Evolutionary conservation across 106 monocot genomes (phyloP).

Genomic region (Platanthera zijinensis): DNA sequence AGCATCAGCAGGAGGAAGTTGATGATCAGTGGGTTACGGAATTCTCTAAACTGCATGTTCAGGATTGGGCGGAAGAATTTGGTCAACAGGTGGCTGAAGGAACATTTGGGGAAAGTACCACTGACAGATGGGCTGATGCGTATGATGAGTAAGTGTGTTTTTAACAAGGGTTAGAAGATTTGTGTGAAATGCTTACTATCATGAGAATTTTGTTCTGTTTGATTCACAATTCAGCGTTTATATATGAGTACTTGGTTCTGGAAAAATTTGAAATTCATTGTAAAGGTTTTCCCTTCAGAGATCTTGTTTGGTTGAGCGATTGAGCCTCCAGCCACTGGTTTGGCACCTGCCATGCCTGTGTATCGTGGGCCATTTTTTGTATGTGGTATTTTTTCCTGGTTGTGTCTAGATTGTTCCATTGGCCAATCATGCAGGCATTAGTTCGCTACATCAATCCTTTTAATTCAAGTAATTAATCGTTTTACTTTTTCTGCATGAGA

Average conservation of each 20-base stretch:
- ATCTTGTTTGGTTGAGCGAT: background rate
- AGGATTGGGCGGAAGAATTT: constrained; percentile 97
- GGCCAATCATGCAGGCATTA: background rate
- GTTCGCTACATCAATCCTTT: background rate
- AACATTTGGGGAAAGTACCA: constrained; percentile 49
- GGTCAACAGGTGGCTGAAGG: constrained; percentile 53
- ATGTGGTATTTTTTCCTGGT: background rate
- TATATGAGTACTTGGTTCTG: background rate
- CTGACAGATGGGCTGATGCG: constrained; percentile 67
- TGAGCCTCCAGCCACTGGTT: background rate
- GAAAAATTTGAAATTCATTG: background rate
- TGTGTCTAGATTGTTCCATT: too few relatives aligned
- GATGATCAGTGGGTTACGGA: constrained; percentile 89
- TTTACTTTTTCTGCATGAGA: background rate
- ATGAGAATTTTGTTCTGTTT: constrained; percentile 3
- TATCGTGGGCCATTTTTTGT: background rate
- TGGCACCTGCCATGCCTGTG: background rate
- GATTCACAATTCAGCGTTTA: constrained; percentile 3
- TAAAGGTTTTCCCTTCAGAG: background rate
- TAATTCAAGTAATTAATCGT: background rate
- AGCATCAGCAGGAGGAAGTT: constrained; percentile 32
- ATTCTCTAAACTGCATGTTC: constrained; percentile 87
- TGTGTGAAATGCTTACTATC: background rate
- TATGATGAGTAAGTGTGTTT: constrained; percentile 52
- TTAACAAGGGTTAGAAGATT: background rate